Percentiles rank a stretch among this genome's conserved stretches.
These are phyloP conservation scores for Solanum hybrid DNA, from an alignment of 305 asterid genomes.

Conservation along the genomic window DNA sequence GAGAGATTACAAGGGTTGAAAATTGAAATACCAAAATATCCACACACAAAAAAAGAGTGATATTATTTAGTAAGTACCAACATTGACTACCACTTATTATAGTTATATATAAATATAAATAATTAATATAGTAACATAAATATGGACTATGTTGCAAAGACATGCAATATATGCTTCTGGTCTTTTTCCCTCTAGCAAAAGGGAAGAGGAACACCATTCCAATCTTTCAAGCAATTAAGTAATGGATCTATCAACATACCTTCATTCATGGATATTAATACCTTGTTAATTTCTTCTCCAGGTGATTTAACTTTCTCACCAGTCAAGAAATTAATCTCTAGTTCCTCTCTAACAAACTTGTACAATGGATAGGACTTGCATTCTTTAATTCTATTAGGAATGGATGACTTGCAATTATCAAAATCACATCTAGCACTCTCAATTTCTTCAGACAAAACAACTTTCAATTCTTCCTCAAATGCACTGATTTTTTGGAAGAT, in stretches of 20 bases:
- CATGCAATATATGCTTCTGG: background rate
- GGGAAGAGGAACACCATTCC: constrained; percentile 68
- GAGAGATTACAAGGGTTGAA: no score
- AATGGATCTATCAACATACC: constrained; percentile 59
- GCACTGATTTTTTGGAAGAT: constrained; percentile 43
- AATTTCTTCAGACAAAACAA: constrained; percentile 44
- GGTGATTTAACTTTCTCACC: constrained; percentile 54
- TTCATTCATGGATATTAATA: constrained; percentile 47
- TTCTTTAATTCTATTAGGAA: constrained; percentile 30
- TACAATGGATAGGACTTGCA: constrained; percentile 55
- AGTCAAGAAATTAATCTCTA: constrained; percentile 23
- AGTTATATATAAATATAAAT: no score
- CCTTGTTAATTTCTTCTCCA: constrained; percentile 62
- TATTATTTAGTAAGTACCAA: no score
- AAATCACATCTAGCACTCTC: constrained; percentile 35
- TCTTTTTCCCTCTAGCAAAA: constrained; percentile 14
- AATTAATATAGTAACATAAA: no score
- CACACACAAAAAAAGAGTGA: no score
- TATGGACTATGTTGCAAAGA: no score
- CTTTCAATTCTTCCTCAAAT: constrained; percentile 48
- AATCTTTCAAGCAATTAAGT: constrained; percentile 50
- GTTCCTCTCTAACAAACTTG: constrained; percentile 44
- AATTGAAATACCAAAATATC: no score
- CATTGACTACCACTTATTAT: no score
- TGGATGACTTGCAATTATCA: constrained; percentile 22